Percentiles rank a stretch among this genome's conserved stretches.
These are phyloP conservation scores for Geotrichum fermentans DNA, from an alignment of 1,139 yeast species.

Conservation along the genomic window DNA sequence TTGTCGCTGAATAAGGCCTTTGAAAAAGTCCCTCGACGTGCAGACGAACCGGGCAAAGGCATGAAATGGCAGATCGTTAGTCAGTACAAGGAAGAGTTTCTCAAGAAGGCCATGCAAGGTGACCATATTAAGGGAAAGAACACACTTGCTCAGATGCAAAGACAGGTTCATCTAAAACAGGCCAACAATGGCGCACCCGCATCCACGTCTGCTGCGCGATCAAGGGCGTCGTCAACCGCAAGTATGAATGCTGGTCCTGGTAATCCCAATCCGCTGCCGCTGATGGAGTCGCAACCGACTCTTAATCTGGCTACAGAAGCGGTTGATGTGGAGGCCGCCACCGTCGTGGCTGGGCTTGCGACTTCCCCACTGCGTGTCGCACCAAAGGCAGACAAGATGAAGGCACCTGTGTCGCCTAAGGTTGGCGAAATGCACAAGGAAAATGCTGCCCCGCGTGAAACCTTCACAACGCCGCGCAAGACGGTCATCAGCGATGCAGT, in stretches of 20 bases:
- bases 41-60: constrained; percentile 97
- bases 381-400: neutral
- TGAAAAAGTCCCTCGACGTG: constrained; percentile 91
- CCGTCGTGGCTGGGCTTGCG: constrained; percentile 17
- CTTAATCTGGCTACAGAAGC: constrained; percentile 3
- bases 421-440: neutral
- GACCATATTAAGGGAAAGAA: constrained; percentile 41
- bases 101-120: constrained; percentile 69
- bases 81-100: constrained; percentile 74
- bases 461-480: constrained; percentile 15
- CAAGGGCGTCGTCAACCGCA: neutral
- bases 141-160: constrained; percentile 11
- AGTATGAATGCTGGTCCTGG: neutral
- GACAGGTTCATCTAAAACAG: neutral
- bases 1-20: constrained; percentile 77
- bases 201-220: neutral
- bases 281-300: constrained; percentile 15
- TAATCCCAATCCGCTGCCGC: constrained; percentile 13
- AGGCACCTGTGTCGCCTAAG: neutral
- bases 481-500: neutral
- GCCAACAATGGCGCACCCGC: neutral
- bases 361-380: constrained; percentile 13
- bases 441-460: neutral
- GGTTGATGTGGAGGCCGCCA: constrained; percentile 18
- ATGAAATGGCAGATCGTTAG: constrained; percentile 98